Evolutionary conservation across 139 green algal species (phyloP).

Genomic region (Micromonas commoda): DNA sequence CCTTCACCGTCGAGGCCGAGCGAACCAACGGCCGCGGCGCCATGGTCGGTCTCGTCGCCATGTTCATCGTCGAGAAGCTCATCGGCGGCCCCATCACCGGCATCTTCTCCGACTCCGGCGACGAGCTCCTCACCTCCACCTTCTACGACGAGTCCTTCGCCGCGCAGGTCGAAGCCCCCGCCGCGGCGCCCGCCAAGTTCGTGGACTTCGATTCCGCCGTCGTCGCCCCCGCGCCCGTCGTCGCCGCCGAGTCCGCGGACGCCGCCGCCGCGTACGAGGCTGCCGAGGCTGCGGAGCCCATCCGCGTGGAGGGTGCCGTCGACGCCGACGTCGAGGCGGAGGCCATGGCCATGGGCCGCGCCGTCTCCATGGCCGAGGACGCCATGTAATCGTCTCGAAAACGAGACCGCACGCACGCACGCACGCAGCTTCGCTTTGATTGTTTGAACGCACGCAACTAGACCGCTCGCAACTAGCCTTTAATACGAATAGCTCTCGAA

Average conservation of each 20-base stretch:
- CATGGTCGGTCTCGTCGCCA: constrained; percentile 45
- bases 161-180: background rate
- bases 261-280: background rate
- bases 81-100: background rate
- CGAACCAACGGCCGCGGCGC: constrained; percentile 63
- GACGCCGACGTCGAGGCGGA: background rate
- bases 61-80: constrained; percentile 22
- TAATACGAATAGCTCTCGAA: too few species aligned
- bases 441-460: too few species aligned
- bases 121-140: background rate
- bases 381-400: background rate
- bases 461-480: too few species aligned
- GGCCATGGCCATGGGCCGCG: background rate
- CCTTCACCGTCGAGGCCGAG: constrained; percentile 51
- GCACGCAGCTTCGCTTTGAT: too few species aligned
- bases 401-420: too few species aligned
- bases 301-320: background rate
- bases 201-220: background rate
- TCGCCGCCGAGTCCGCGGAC: background rate
- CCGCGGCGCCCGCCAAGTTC: background rate
- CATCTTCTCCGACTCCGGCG: background rate
- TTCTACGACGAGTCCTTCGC: background rate
- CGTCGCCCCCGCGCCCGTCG: background rate
- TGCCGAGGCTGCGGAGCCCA: background rate
- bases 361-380: background rate